Evolutionary conservation across 2,329 filamentous ascomycete genomes (phyloP), one percentile per base, ranked within the genome.

Genomic region (Fusarium dimerum): DNA sequence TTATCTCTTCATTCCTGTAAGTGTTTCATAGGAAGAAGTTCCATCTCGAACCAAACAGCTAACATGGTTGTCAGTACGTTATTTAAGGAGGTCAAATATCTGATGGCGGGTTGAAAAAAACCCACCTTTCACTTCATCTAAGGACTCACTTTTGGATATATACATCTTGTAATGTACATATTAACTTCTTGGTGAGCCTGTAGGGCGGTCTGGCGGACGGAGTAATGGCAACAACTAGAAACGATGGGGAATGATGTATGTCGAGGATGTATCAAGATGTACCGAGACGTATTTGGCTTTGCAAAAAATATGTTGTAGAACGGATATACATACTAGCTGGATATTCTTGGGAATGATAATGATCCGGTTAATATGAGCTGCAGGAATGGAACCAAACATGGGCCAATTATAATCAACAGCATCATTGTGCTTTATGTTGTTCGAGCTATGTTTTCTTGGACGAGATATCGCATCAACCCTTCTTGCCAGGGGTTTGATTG

Each of bases 1-100:
- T 17, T 93, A 92, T 71, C 77, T 94, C 49, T 94, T 95, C 70
- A 91, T 95, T 75, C 90, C 90, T 38, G 78, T 80, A 65, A 68
- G 75, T 71, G 9, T 18, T 30, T 9, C 8, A 5, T 7, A 26
- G 20, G 20, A 7, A 13, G 26, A 16, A 15, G 12, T 26, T 26
- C 17, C 39, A n/a, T 3, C 20, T 18, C 3, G 4, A 30, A 32
- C 11, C 16, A 29, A n/a, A 11, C 10, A 3, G 32, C 10, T 36
- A 36, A 36, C 13, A 36, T 10, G 3, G 10, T 11, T 15, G 10
- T 10, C 13, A 36, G 32, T 36, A 36, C 32, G 32, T 36, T 15
- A 36, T 36, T 15, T 36, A 36, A 36, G 32, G 32, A 36, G 13
- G 9, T 36, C 13, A 15, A 36, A 3, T 3, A 36, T 36, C 4